Evolutionary conservation across 495 filamentous ascomycete genomes (phyloP), one percentile per base, ranked within the genome.

Genomic region (Tuber melanosporum): DNA sequence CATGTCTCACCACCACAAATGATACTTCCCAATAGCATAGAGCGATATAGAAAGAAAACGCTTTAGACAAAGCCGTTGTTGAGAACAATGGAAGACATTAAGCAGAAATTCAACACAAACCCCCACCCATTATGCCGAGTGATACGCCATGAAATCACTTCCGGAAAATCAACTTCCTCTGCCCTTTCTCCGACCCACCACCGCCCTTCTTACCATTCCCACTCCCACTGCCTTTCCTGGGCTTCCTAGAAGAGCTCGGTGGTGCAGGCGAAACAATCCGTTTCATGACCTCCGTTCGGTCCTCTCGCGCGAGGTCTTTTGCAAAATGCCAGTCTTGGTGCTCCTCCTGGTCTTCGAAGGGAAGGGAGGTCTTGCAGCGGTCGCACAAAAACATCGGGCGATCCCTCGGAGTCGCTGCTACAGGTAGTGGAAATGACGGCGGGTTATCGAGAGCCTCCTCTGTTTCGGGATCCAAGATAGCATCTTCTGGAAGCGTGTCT

Each of bases 301-400:
- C 70, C 44, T 86, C 77, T 12, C 73, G 70, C 79, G 91, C 91
- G 43, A 98, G 87, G 80, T 93, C 90, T 86, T 92, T 94, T 62
- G 95, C 95, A 84, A 97, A 93, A 86, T 99, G 95, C 92, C 94
- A 99, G 83, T 99, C 95, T 62, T 92, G 87, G 82, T 99, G 95
- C 85, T 92, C 94, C 73, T 90, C 88, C 81, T 90, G 86, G 47
- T 89, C 88, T 78, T 86, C 82, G n/a, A 85, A 83, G 17, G 85
- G 85, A 39, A 96, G 82, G 46, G 84, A 77, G 77, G 87, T 86
- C 73, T 87, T 87, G 85, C 95, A 98, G 70, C 88, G 89, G 72
- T 32, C n/a, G 52, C 52, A 62, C n/a, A 26, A 10, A 10, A 62
- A 62, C 52, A 62, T 62, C 26, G n/a, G 52, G 52, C 52, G n/a